phyloP scores from a whole-genome alignment of 2,329 filamentous ascomycete genomes.

The Aspergillus clavatus region DNA sequence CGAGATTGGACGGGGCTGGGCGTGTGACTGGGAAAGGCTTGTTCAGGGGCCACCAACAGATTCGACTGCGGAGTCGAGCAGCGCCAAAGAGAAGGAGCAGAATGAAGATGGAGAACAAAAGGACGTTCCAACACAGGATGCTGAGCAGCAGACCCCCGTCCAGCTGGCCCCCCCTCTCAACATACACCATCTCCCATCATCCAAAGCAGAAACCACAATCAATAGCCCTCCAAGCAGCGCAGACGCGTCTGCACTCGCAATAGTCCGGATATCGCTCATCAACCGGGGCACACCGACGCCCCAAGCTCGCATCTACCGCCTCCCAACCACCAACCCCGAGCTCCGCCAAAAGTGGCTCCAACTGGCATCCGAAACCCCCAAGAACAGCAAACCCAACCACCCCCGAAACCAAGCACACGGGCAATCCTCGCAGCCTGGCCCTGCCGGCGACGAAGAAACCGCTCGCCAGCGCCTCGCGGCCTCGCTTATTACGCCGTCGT shows the following conservation, averaged over 20 bases:
- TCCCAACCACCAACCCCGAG: slow-evolving; percentile 55
- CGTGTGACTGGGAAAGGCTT: slow-evolving; percentile 77
- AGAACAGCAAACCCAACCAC: background rate
- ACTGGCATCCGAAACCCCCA: slow-evolving; percentile 38
- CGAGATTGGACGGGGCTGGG: slow-evolving; percentile 76
- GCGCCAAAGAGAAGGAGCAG: slow-evolving; percentile 2
- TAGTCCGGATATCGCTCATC: slow-evolving; percentile 62
- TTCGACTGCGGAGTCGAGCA: background rate
- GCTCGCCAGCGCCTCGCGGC: slow-evolving; percentile 26
- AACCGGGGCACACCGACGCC: slow-evolving; percentile 64
- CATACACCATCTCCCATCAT: slow-evolving; percentile 39
- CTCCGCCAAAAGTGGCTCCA: slow-evolving; percentile 70
- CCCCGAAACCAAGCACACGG: background rate
- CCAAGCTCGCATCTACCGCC: slow-evolving; percentile 79
- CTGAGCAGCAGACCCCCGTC: slow-evolving; percentile 8
- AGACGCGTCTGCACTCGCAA: slow-evolving; percentile 44
- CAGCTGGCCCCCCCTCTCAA: slow-evolving; percentile 23
- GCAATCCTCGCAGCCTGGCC: slow-evolving; percentile 3
- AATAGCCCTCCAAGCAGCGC: slow-evolving; percentile 20
- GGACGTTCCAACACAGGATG: slow-evolving; percentile 10
- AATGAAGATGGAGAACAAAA: slow-evolving; percentile 8
- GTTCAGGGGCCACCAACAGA: slow-evolving; percentile 38
- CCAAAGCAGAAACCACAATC: slow-evolving; percentile 26
- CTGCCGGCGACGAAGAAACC: slow-evolving; percentile 16
- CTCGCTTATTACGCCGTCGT: slow-evolving; percentile 37